Percentiles rank a stretch among this genome's conserved stretches.
Evolutionary conservation across 2,329 filamentous ascomycete species (phyloP).

Genomic region (Sporothrix globosa): DNA sequence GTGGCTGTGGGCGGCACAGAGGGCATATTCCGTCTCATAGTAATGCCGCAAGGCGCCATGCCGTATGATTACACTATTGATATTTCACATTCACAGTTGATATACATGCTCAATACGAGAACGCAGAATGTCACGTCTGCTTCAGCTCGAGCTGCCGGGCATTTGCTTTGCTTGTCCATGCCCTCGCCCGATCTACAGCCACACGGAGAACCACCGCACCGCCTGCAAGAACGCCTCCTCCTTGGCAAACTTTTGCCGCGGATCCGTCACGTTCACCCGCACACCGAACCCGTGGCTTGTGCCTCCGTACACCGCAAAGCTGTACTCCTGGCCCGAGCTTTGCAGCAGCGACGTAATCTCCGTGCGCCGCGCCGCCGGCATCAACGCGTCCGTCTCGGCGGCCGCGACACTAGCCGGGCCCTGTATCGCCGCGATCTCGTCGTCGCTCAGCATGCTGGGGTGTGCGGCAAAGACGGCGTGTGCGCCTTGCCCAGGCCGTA

Average conservation of each 20-base stretch:
- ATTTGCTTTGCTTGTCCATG: no score
- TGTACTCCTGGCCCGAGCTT: conserved; percentile 60
- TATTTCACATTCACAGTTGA: background rate
- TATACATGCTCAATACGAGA: no score
- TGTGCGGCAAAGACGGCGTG: conserved; percentile 67
- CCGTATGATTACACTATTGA: background rate
- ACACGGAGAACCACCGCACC: conserved; percentile 71
- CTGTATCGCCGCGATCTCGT: conserved; percentile 61
- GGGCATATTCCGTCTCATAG: background rate
- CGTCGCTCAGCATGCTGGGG: conserved; percentile 62
- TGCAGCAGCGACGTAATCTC: conserved; percentile 63
- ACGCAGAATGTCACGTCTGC: no score
- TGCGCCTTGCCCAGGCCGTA: conserved; percentile 43
- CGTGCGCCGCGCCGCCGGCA: conserved; percentile 59
- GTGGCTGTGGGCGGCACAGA: conserved; percentile 21
- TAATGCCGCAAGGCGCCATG: conserved; percentile 11
- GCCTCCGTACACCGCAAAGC: conserved; percentile 70
- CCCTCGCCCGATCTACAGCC: conserved; percentile 36
- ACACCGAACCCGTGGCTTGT: conserved; percentile 76
- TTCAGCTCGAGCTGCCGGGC: no score
- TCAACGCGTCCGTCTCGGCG: conserved; percentile 64
- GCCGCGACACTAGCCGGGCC: conserved; percentile 65
- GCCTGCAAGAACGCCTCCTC: conserved; percentile 79
- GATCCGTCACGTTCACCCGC: conserved; percentile 60
- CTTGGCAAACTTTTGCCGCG: conserved; percentile 67